Conservation (phyloP, 73 alveolate species). For the Tetrahymena malaccensis region DNA sequence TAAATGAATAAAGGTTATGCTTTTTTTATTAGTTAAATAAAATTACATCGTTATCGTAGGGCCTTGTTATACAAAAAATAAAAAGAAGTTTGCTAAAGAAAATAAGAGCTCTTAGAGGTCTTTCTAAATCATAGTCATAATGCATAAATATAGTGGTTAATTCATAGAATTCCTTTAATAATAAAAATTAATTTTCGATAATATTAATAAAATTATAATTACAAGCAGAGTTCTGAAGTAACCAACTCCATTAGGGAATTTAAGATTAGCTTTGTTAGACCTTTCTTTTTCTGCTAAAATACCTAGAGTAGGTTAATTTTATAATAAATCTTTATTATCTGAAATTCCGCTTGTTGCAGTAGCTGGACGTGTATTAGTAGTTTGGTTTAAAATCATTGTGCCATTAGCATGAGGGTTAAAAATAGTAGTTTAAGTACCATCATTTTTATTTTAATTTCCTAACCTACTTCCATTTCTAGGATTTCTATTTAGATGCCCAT, state of each 20-base stretch:
- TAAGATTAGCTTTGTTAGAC: not conserved
- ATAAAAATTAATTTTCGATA: not conserved
- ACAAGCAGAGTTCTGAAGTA: not conserved
- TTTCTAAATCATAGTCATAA: not conserved
- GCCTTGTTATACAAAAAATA: not conserved
- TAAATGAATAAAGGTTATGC: not conserved
- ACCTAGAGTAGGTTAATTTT: not conserved
- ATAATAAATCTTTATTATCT: not conserved
- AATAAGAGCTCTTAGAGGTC: not conserved
- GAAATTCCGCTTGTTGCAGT: not conserved
- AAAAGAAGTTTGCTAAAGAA: not conserved
- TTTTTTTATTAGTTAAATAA: not conserved
- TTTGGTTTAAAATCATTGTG: not conserved
- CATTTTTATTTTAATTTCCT: not conserved
- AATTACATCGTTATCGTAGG: not conserved
- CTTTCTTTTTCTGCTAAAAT: not conserved
- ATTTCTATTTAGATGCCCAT: not conserved
- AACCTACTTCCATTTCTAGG: not conserved
- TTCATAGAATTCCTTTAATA: not conserved
- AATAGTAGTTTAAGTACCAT: not conserved
- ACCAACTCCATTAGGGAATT: not conserved
- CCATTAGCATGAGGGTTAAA: not conserved
- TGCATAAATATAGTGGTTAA: not conserved
- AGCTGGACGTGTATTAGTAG: not conserved
- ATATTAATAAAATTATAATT: not conserved